phyloP scores from a whole-genome alignment of 768 basidiomycete genomes.

The Boletus rufocinnamomeus region DNA sequence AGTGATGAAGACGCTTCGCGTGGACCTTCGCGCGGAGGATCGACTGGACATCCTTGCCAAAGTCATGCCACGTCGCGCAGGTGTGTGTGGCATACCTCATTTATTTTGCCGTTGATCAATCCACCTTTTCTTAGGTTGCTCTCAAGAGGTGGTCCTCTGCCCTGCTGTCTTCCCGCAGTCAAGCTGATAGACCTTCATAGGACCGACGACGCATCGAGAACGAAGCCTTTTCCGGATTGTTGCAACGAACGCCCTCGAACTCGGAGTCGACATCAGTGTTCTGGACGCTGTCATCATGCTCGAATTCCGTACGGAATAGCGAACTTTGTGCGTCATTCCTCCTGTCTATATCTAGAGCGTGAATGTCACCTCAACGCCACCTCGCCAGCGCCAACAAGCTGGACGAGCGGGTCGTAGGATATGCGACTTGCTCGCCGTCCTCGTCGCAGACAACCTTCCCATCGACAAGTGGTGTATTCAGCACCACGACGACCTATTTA shows the following conservation, averaged over 20 bases:
- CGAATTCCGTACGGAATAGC: conserved; percentile 72
- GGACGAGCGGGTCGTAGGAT: conserved; percentile 83
- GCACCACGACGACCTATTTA: conserved; percentile 70
- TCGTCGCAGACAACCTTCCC: no score
- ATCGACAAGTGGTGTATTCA: conserved; percentile 76
- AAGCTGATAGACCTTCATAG: conserved; percentile 36
- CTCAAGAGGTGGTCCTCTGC: conserved; percentile 51
- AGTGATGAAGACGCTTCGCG: conserved; percentile 81
- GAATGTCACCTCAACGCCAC: no score
- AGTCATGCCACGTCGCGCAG: conserved; percentile 84
- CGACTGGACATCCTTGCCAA: conserved; percentile 71
- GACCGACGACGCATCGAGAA: conserved; percentile 83
- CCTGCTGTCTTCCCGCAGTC: neutral
- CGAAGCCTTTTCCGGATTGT: conserved; percentile 86
- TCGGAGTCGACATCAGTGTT: conserved; percentile 93
- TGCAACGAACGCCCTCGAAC: conserved; percentile 88
- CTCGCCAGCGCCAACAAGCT: conserved; percentile 76
- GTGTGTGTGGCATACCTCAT: no score
- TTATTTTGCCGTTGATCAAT: neutral
- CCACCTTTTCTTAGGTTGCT: conserved; percentile 62
- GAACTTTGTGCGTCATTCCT: conserved; percentile 61
- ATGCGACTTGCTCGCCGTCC: conserved; percentile 77
- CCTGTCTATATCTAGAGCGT: neutral
- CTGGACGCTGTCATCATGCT: no score
- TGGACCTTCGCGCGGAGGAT: no score